Percentiles rank a stretch among this genome's conserved stretches.
phyloP scores from a whole-genome alignment of 1,284 basidiomycete species.

The Anthracocystis panici-leucophaei region DNA sequence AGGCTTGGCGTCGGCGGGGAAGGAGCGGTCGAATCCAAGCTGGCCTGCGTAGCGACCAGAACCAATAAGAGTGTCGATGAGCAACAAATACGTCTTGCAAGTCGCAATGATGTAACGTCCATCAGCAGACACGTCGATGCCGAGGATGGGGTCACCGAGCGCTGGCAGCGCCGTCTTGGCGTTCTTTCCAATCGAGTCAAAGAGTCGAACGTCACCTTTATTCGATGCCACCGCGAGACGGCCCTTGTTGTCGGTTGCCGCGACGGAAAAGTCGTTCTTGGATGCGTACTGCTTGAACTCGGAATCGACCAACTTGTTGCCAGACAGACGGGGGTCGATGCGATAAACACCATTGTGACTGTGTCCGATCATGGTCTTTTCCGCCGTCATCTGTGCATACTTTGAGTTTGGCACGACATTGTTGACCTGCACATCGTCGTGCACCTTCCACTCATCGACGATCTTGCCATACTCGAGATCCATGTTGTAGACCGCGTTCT shows the following conservation, averaged over 20 bases:
- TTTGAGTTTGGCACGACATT: constrained; percentile 94
- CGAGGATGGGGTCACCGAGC: constrained; percentile 92
- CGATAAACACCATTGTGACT: constrained; percentile 96
- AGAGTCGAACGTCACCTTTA: constrained; percentile 96
- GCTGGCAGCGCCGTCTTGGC: constrained; percentile 98
- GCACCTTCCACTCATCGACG: constrained; percentile 98
- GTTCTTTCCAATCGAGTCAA: constrained; percentile 96
- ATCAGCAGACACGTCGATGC: constrained; percentile 92
- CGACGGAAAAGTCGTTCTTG: constrained; percentile 95
- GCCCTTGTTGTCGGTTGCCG: constrained; percentile 87
- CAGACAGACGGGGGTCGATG: constrained; percentile 91
- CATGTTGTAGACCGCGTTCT: constrained; percentile 89
- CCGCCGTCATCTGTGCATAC: constrained; percentile 90
- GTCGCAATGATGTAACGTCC: constrained; percentile 97
- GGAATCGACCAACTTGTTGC: constrained; percentile 91
- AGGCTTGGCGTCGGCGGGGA: constrained; percentile 94
- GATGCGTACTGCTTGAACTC: constrained; percentile 96
- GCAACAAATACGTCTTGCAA: constrained; percentile 90
- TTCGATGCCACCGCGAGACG: constrained; percentile 92
- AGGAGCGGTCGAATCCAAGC: constrained; percentile 91
- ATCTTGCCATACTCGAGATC: constrained; percentile 96
- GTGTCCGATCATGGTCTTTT: constrained; percentile 91
- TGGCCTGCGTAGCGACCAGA: constrained; percentile 87
- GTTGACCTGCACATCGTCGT: constrained; percentile 85
- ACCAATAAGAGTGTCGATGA: constrained; percentile 95